Evolutionary conservation across 345 rosid species (phyloP).

Genomic region (Hypericum perforatum): DNA sequence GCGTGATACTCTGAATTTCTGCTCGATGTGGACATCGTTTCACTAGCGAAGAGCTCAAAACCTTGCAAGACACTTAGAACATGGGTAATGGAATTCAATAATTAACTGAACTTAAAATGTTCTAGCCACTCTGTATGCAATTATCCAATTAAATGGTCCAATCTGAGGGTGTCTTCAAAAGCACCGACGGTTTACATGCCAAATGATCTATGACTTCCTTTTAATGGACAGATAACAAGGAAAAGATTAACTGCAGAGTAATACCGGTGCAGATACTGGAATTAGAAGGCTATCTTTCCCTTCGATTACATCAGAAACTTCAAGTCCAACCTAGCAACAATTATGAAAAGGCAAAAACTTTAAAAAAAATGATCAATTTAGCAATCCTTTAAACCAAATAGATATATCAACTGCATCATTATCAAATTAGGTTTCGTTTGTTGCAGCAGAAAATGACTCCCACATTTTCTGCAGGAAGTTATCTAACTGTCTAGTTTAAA

Average conservation of each 20-base stretch:
- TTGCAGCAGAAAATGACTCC: too few species aligned
- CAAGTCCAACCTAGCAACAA: conserved; percentile 31
- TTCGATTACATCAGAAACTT: conserved; percentile 29
- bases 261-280: conserved; percentile 38
- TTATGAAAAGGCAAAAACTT: too few species aligned
- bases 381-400: too few species aligned
- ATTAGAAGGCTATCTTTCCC: conserved; percentile 63
- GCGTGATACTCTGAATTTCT: conserved; percentile 52
- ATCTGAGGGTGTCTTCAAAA: background rate
- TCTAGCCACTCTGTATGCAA: background rate
- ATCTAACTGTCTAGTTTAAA: too few species aligned
- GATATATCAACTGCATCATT: too few species aligned
- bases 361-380: too few species aligned
- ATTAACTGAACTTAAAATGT: background rate
- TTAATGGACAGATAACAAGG: background rate
- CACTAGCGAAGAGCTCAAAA: conserved; percentile 27
- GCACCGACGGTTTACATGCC: too few species aligned
- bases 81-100: background rate
- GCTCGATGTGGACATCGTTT: conserved; percentile 58
- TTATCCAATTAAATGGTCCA: background rate
- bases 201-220: too few species aligned
- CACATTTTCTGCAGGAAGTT: too few species aligned
- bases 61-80: conserved; percentile 21
- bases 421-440: too few species aligned
- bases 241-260: background rate